Base-by-base conservation (phyloP, 2,329 filamentous ascomycete species). In the Aspergillus candidus region DNA sequence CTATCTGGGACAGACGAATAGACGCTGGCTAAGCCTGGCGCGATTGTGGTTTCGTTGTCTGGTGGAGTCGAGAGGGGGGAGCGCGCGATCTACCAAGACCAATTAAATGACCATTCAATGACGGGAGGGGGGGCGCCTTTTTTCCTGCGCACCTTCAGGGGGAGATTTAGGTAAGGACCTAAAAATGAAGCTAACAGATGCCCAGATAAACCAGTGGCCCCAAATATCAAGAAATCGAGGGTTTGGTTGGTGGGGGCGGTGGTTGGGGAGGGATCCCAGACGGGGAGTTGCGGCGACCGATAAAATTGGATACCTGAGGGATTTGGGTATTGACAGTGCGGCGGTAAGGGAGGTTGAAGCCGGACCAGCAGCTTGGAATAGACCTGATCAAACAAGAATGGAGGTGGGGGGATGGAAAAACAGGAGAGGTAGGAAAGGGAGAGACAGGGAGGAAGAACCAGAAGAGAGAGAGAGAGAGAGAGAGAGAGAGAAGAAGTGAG, bases 81-180 rank as follows among this genome's bases (percentile, higher is more conserved):
- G 53, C 45, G 35, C 48, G 53, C 47, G 53, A 56, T 56, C 54
- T 55, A 52, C 54, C 49, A 46, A 51, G 38, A 51, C 51, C 51
- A 55, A 55, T 55, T 53, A 57, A 43, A 49, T 39, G 42, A 46
- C 47, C 52, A 50, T 54, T 52, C 49, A 51, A 42, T 37, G 51
- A 50, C 42, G 43, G 37, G 27, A 38, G 35, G 44, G 46, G 42
- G 49, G 48, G 35, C 36, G 41, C 50, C 22, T 27, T 27, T 27
- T 22, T 27, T 27, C 22, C 36, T 32, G 41, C 47, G 42, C 40
- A 47, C 43, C 39, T 44, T 53, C 50, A 48, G 46, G 48, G 51
- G 48, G 42, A 33, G 34, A 40, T 44, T 41, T 37, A 46, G 46
- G 38, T 38, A 44, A 18, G 41, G 43, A 47, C 44, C 40, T 43